Evolutionary conservation across 2,329 filamentous ascomycete species (phyloP).

Genomic region (Arachnopeziza araneosa): DNA sequence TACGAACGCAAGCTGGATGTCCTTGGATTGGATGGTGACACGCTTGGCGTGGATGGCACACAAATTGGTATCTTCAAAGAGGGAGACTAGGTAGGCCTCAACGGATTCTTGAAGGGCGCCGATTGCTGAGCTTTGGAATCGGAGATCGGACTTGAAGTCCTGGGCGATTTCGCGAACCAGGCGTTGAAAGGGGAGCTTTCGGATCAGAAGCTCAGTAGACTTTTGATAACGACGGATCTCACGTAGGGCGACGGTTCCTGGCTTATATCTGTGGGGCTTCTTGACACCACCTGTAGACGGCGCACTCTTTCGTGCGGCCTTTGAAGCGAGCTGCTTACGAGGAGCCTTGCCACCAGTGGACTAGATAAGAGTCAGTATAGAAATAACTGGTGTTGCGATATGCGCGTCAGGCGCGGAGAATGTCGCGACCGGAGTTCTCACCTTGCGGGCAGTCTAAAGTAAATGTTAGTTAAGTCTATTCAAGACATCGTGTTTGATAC

Average conservation of each 20-base stretch:
- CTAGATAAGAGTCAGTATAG: conserved; percentile 37
- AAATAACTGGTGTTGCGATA: conserved; percentile 3
- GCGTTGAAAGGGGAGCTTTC: conserved; percentile 97
- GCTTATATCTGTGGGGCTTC: conserved; percentile 66
- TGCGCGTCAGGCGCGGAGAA: conserved; percentile 1
- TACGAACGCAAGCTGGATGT: conserved; percentile 20
- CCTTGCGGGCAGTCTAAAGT: conserved; percentile 50
- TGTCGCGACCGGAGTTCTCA: conserved; percentile 1
- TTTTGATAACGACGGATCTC: conserved; percentile 99
- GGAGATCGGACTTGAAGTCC: conserved; percentile 90
- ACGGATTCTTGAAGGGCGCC: conserved; percentile 97
- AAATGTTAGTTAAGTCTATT: neutral
- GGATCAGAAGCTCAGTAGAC: conserved; percentile 90
- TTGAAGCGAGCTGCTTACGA: conserved; percentile 96
- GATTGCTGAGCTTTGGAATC: conserved; percentile 98
- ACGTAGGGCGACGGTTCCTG: conserved; percentile 87
- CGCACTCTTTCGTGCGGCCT: conserved; percentile 95
- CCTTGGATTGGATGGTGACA: conserved; percentile 75
- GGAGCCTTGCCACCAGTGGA: conserved; percentile 74
- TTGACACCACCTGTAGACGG: conserved; percentile 96
- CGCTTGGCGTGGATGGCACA: conserved; percentile 99
- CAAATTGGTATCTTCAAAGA: conserved; percentile 59
- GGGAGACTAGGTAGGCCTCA: conserved; percentile 95
- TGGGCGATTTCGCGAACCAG: conserved; percentile 95
- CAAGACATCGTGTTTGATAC: neutral